Evolutionary conservation across 2,329 filamentous ascomycete genomes (phyloP), one percentile per base, ranked within the genome.

Genomic region (Aspergillus felis): DNA sequence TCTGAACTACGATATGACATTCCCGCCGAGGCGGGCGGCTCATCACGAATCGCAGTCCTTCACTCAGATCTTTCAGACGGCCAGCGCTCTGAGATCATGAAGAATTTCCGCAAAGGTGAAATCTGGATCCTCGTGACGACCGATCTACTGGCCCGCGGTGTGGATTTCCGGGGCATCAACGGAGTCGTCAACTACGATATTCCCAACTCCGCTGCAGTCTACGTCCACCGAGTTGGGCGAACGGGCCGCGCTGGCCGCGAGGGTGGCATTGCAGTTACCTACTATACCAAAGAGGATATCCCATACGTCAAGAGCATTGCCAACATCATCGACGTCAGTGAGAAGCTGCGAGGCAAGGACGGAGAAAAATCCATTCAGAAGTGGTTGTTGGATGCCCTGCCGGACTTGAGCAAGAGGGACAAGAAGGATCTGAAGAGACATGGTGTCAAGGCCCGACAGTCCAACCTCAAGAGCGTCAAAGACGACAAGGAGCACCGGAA

Each of bases 151-250:
- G 89, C 92, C 17, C 89, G 94, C 35, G 94, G 94, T 22, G 87
- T 99, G 44, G 94, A 99, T 74, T 97, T 99, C 78, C 87, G 90
- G 8, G 94, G 94, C 51, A 87, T 99, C 61, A 97, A 97, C 68
- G 92, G 92, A 49, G 92, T 99, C 0, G 90, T 99, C 53, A 99
- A 97, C 76, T 99, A 97, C 76, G 94, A 99, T 73, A 91, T 97
- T 8, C 94, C 94, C 0, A 91, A 88, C n/a, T 92, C 90, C 0
- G 89, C 89, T 4, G 93, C 92, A 0, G 87, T 86, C 1, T 99
- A 99, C 70, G 89, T 99, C 6, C 94, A 99, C 76, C 90, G 94
- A 10, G 92, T 94, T 0, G 94, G 94, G 0, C 85, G 94, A 50
- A 97, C 94, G 0, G 94, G 93, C 0, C 84, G 94, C 24, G 94